Evolutionary conservation across 2,329 filamentous ascomycete species (phyloP).

Genomic region (Ophiostoma populinum): DNA sequence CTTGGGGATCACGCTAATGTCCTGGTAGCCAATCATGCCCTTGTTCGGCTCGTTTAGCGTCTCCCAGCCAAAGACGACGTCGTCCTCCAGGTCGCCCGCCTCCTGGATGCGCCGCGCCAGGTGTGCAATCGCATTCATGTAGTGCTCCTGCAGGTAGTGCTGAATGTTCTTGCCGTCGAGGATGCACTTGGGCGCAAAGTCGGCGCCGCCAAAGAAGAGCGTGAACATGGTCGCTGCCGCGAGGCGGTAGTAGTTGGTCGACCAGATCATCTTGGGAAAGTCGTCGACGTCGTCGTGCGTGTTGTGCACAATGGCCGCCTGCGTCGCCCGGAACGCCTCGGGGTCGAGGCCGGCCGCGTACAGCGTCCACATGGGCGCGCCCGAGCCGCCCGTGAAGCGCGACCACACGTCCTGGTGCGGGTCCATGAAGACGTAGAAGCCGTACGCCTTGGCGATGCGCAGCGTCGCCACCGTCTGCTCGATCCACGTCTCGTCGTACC

Average conservation of each 20-base stretch:
- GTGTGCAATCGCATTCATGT: slow-evolving; percentile 61
- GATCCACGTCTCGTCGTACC: slow-evolving; percentile 89
- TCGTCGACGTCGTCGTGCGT: slow-evolving; percentile 69
- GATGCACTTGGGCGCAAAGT: slow-evolving; percentile 91
- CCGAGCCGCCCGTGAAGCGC: slow-evolving; percentile 80
- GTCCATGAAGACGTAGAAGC: slow-evolving; percentile 96
- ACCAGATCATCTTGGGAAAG: slow-evolving; percentile 99
- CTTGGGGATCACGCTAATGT: slow-evolving; percentile 63
- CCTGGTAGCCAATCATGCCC: slow-evolving; percentile 67
- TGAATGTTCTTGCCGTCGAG: slow-evolving; percentile 89
- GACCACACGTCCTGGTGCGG: slow-evolving; percentile 99
- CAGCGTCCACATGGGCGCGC: slow-evolving; percentile 92
- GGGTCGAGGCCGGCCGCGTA: slow-evolving; percentile 90
- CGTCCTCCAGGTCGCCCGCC: slow-evolving; percentile 72
- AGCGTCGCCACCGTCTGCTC: slow-evolving; percentile 76
- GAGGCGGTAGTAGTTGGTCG: slow-evolving; percentile 84
- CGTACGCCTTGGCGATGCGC: slow-evolving; percentile 70
- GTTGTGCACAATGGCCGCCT: slow-evolving; percentile 90
- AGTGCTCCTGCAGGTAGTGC: slow-evolving; percentile 82
- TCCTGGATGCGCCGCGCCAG: slow-evolving; percentile 74
- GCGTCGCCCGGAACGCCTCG: slow-evolving; percentile 64
- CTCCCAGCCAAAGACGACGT: slow-evolving; percentile 88
- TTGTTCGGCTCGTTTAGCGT: slow-evolving; percentile 89
- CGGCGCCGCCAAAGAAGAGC: slow-evolving; percentile 75
- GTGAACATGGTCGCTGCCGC: slow-evolving; percentile 86